phyloP scores from a whole-genome alignment of 257 asterid genomes.

The Linderniella brevidens region DNA sequence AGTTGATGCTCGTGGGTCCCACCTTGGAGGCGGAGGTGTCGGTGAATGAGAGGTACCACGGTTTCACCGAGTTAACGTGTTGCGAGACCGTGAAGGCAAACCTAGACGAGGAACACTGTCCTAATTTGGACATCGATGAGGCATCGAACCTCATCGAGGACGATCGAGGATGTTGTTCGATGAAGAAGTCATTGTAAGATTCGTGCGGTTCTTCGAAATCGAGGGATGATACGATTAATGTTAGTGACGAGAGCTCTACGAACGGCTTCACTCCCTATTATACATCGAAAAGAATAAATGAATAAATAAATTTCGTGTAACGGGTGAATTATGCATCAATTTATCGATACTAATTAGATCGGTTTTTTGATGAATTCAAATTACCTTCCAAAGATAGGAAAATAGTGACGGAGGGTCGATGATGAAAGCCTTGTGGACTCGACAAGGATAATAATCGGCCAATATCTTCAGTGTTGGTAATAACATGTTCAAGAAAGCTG shows the following conservation, averaged over 20 bases:
- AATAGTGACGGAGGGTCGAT: slow-evolving; percentile 88
- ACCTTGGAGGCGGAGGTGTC: slow-evolving; percentile 21
- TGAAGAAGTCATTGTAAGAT: slow-evolving; percentile 33
- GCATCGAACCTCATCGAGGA: slow-evolving; percentile 35
- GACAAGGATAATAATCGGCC: slow-evolving; percentile 65
- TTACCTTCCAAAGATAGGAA: slow-evolving; percentile 93
- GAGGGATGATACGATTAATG: slow-evolving; percentile 39
- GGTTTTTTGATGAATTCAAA: too few species aligned
- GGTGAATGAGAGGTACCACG: slow-evolving; percentile 66
- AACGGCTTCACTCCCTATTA: slow-evolving; percentile 72
- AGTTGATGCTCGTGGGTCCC: too few species aligned
- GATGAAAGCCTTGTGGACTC: slow-evolving; percentile 66
- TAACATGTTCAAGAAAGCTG: slow-evolving; percentile 79
- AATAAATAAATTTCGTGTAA: too few species aligned
- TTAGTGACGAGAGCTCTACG: slow-evolving; percentile 46
- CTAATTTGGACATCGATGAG: slow-evolving; percentile 30
- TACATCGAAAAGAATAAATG: too few species aligned
- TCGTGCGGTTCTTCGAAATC: slow-evolving; percentile 13
- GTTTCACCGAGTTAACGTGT: slow-evolving; percentile 67
- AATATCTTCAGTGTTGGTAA: slow-evolving; percentile 60
- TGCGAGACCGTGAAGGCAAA: slow-evolving; percentile 84
- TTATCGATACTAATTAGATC: not conserved
- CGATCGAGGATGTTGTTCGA: too few species aligned
- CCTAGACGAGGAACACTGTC: slow-evolving; percentile 71
- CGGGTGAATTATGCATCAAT: not conserved